Percentiles rank a stretch among this genome's conserved stretches.
Conservation (phyloP, 257 asterid genomes). For the Nicotiana tomentosiformis region DNA sequence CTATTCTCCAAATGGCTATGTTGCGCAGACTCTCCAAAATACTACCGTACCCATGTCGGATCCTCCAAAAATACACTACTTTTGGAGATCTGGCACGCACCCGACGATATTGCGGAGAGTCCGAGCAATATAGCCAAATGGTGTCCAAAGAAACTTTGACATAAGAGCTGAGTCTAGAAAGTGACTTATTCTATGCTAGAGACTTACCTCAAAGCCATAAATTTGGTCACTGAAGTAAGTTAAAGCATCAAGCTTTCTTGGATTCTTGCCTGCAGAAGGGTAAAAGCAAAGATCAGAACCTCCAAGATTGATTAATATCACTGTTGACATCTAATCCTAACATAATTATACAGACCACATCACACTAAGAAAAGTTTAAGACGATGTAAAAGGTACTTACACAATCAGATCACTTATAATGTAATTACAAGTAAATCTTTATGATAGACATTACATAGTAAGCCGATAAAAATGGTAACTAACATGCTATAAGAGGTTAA, state of each 20-base stretch:
- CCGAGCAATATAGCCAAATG: not conserved
- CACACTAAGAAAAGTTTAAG: not conserved
- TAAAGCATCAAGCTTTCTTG: conserved; percentile 26
- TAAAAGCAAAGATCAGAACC: not conserved
- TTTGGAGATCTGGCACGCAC: no score
- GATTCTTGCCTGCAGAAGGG: conserved; percentile 23
- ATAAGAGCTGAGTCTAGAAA: not conserved
- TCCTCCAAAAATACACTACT: no score
- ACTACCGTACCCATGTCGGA: no score
- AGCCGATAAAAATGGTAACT: not conserved
- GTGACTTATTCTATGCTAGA: not conserved
- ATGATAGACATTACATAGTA: not conserved
- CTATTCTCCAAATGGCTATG: not conserved
- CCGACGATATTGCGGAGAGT: no score
- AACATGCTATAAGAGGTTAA: not conserved
- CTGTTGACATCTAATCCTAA: not conserved
- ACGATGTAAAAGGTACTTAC: not conserved
- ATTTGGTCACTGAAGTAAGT: conserved; percentile 42
- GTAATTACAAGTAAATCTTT: not conserved
- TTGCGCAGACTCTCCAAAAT: no score
- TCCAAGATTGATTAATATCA: not conserved
- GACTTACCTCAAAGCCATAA: conserved; percentile 33
- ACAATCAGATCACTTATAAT: not conserved
- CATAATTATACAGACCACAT: not conserved
- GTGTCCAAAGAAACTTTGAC: not conserved